Percentiles rank a stretch among this genome's conserved stretches.
Evolutionary conservation across 2,329 filamentous ascomycete genomes (phyloP).

Genomic region (Ophiostoma ips): DNA sequence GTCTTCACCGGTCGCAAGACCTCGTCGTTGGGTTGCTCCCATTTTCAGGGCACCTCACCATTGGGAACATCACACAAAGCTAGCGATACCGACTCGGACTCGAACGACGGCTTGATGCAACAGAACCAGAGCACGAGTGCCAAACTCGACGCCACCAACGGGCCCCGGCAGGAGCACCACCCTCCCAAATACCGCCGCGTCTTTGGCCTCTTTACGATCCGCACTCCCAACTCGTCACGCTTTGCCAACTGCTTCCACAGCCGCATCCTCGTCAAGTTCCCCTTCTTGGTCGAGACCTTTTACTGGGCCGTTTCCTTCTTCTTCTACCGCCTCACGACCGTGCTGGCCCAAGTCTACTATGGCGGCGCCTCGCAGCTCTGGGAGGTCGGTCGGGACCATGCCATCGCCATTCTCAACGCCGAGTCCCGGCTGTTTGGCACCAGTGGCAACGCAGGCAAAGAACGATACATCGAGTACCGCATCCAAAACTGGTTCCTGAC

Average conservation of each 20-base stretch:
- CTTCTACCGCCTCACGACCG: constrained; percentile 47
- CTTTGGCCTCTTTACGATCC: constrained; percentile 20
- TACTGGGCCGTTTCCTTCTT: constrained; percentile 55
- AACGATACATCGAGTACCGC: constrained; percentile 28
- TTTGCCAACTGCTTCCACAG: constrained; percentile 45
- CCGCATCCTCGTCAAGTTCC: constrained; percentile 46
- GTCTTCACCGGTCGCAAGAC: not conserved
- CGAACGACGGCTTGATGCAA: not conserved
- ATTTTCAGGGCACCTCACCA: not conserved
- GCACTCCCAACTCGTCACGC: constrained; percentile 42
- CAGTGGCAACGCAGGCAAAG: constrained; percentile 15
- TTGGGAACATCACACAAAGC: not conserved
- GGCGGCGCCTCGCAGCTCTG: constrained; percentile 32
- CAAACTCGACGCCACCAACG: not conserved
- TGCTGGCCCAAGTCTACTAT: constrained; percentile 35
- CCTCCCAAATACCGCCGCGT: constrained; percentile 8
- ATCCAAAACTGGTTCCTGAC: constrained; percentile 31
- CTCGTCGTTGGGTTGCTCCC: not conserved
- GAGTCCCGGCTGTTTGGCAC: constrained; percentile 21
- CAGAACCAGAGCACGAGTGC: not conserved
- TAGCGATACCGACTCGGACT: not conserved
- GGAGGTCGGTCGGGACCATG: constrained; percentile 31
- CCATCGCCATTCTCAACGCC: constrained; percentile 27
- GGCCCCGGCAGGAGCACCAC: too few relatives aligned
- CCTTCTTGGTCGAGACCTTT: constrained; percentile 60